phyloP scores from a whole-genome alignment of 1,139 yeast species.

The Schwanniomyces etchellsii region DNA sequence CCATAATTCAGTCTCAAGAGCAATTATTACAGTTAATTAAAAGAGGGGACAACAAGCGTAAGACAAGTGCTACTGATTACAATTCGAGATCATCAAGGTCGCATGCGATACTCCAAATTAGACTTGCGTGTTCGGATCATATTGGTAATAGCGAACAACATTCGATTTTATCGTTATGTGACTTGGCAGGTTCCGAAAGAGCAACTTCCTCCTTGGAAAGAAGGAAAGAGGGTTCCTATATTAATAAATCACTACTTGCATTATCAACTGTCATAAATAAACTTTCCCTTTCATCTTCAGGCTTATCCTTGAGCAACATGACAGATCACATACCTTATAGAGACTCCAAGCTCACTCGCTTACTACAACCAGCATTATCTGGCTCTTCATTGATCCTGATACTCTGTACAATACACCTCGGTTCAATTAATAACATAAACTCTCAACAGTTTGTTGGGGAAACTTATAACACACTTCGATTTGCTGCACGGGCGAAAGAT shows the following conservation, averaged over 20 bases:
- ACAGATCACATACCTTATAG: constrained; percentile 80
- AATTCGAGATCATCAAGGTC: constrained; percentile 84
- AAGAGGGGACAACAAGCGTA: constrained; percentile 68
- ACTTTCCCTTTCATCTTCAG: constrained; percentile 41
- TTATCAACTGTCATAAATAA: constrained; percentile 85
- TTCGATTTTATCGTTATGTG: constrained; percentile 81
- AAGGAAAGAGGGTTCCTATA: constrained; percentile 87
- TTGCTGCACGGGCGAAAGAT: constrained; percentile 92
- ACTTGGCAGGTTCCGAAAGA: constrained; percentile 91
- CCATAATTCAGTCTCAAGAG: constrained; percentile 47
- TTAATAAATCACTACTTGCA: constrained; percentile 84
- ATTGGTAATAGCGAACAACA: constrained; percentile 36
- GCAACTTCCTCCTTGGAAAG: constrained; percentile 81
- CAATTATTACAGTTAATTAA: constrained; percentile 60
- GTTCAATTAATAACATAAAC: constrained; percentile 19
- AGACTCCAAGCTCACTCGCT: constrained; percentile 83
- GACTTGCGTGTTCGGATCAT: constrained; percentile 42
- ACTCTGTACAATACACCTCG: constrained; percentile 76
- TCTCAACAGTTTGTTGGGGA: constrained; percentile 56
- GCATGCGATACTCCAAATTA: constrained; percentile 82
- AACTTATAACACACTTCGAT: constrained; percentile 80
- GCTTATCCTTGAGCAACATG: constrained; percentile 9
- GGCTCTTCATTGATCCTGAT: constrained; percentile 85
- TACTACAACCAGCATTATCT: constrained; percentile 86
- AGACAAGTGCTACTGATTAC: constrained; percentile 85